These are phyloP conservation scores for Wickerhamiella cacticola DNA, from an alignment of 805 yeast genomes.

Conservation along the genomic window DNA sequence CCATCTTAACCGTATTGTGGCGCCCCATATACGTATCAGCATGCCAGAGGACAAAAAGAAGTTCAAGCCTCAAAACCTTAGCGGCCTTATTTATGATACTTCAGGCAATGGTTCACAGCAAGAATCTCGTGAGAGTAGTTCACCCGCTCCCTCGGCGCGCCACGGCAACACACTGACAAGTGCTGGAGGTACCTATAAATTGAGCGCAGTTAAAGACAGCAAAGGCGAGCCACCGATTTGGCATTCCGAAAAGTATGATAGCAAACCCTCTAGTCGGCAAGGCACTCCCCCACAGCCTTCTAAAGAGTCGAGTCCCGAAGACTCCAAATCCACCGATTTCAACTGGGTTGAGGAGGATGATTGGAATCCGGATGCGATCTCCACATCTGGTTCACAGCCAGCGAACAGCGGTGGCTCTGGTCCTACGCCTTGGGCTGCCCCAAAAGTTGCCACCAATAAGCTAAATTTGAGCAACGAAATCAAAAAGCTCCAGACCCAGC, in stretches of 20 bases:
- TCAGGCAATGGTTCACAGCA: background rate
- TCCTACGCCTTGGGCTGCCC: background rate
- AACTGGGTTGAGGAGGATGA: conserved; percentile 11
- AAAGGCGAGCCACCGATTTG: conserved; percentile 6
- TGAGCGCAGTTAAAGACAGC: conserved; percentile 18
- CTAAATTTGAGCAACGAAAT: background rate
- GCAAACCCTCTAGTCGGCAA: background rate
- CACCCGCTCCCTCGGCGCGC: conserved; percentile 12
- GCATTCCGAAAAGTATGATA: background rate
- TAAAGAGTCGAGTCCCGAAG: background rate
- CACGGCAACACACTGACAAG: conserved; percentile 18
- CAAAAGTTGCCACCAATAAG: background rate
- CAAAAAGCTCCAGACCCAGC: background rate
- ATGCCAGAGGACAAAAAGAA: conserved; percentile 21
- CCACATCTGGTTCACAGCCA: background rate
- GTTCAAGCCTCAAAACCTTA: conserved; percentile 31
- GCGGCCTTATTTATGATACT: conserved; percentile 24
- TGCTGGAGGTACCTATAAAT: conserved; percentile 24
- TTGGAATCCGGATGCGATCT: conserved; percentile 15
- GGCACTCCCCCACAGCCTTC: background rate
- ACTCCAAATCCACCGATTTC: background rate
- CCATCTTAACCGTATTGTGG: background rate
- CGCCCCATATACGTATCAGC: conserved; percentile 1
- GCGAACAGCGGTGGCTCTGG: conserved; percentile 25
- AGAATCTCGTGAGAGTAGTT: conserved; percentile 11